Evolutionary conservation across 495 filamentous ascomycete species (phyloP).

Genomic region (Aspergillus bridgeri): DNA sequence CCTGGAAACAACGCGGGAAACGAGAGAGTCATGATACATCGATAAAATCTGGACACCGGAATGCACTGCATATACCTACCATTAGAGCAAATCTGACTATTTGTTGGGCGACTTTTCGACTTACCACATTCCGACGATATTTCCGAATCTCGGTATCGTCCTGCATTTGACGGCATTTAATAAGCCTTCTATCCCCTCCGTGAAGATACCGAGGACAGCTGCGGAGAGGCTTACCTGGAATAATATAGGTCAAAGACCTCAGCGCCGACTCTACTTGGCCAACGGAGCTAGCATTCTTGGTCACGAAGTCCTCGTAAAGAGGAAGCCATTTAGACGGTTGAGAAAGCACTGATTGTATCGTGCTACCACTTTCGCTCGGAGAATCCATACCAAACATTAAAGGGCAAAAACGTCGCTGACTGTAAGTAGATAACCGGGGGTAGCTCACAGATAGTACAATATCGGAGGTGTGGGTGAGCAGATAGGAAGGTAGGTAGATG

Average conservation of each 20-base stretch:
- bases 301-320: constrained; percentile 88
- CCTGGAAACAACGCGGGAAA: constrained; percentile 59
- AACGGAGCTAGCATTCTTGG: constrained; percentile 86
- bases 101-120: constrained; percentile 14
- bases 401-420: neutral
- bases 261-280: constrained; percentile 90
- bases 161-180: constrained; percentile 34
- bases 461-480: neutral
- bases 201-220: neutral
- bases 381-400: constrained; percentile 32
- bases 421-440: neutral
- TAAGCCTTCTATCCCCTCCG: neutral
- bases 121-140: constrained; percentile 83
- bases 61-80: constrained; percentile 53
- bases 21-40: constrained; percentile 89
- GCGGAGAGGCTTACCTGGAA: constrained; percentile 63
- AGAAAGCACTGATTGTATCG: constrained; percentile 35
- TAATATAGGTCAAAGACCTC: constrained; percentile 89
- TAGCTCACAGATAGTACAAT: neutral
- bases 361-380: constrained; percentile 24
- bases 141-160: constrained; percentile 89
- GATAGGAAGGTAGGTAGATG: neutral
- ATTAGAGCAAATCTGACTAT: constrained; percentile 3
- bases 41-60: constrained; percentile 84
- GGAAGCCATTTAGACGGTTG: constrained; percentile 71